Percentiles rank a stretch among this genome's conserved stretches.
phyloP scores from a whole-genome alignment of 2,329 filamentous ascomycete genomes.

The Fusarium brevicatenulatum region DNA sequence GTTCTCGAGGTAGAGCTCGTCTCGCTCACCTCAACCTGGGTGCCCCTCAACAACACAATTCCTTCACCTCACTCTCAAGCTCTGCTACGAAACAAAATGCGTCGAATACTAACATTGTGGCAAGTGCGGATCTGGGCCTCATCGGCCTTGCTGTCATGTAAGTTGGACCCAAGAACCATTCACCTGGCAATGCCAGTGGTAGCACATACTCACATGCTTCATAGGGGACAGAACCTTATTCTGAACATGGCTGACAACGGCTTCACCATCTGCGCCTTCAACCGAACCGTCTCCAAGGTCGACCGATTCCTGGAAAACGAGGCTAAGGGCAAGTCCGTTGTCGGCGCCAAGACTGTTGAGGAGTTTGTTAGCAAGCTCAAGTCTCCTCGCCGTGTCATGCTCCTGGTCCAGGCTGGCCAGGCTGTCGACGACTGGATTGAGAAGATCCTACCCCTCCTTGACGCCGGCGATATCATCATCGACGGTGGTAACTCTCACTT shows the following conservation, averaged over 20 bases:
- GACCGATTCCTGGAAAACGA: slow-evolving; percentile 92
- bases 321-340: slow-evolving; percentile 93
- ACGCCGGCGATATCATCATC: slow-evolving; percentile 96
- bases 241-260: slow-evolving; percentile 90
- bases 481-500: slow-evolving; percentile 98
- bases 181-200: slow-evolving; percentile 24
- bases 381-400: slow-evolving; percentile 96
- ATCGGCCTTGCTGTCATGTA: slow-evolving; percentile 93
- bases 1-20: slow-evolving; percentile 69
- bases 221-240: slow-evolving; percentile 84
- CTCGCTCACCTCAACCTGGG: slow-evolving; percentile 79
- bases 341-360: slow-evolving; percentile 91
- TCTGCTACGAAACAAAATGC: slow-evolving; percentile 44
- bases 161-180: slow-evolving; percentile 47
- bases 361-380: slow-evolving; percentile 98
- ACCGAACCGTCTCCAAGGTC: slow-evolving; percentile 98
- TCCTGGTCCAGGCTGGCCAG: slow-evolving; percentile 98
- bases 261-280: slow-evolving; percentile 98
- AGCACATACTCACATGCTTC: slow-evolving; percentile 25
- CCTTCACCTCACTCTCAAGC: slow-evolving; percentile 45
- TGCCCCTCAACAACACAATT: slow-evolving; percentile 61
- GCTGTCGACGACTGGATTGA: slow-evolving; percentile 99
- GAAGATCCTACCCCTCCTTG: slow-evolving; percentile 84
- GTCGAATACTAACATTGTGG: slow-evolving; percentile 65
- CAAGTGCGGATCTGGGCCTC: slow-evolving; percentile 88